Base-by-base conservation (phyloP, 106 monocot genomes). In the Narthecium ossifragum region DNA sequence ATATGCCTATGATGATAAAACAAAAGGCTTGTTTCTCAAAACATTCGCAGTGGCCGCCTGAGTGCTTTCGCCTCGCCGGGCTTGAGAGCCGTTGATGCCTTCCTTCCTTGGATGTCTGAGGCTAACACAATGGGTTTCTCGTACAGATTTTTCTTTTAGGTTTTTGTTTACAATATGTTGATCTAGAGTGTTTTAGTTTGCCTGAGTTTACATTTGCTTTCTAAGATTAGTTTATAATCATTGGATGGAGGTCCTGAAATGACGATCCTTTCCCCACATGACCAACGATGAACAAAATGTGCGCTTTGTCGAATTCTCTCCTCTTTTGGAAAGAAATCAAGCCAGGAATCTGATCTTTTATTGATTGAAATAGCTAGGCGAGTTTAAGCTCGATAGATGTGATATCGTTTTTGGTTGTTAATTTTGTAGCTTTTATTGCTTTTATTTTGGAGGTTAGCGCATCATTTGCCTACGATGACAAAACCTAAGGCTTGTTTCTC, bases 261-360 rank as follows among this genome's bases (percentile, higher is more conserved):
- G n/a, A n/a, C n/a, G 53, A 53, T 26, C 53, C 33, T 33, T 56
- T 56, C 56, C 56, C 56, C 56, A 56, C 30, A 56, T 56, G 56
- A 56, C 34, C 56, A 33, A 56, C 56, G 31, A 25, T 56, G 56
- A 56, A 33, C 38, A 58, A 21, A 38, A 7, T 58, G 57, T 58
- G 36, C 57, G 6, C 14, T 58, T 23, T 21, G 3, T 58, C 22
- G 4, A 18, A 21, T 36, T 58, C 36, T 58, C 57, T 58, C 36
- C 6, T 58, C 41, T 37, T 37, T 37, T 3, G 9, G 23, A 21
- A 37, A 14, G 17, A 31, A 37, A 34, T 54, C 57, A 58, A 58
- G 34, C 57, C 57, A 38, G 36, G 34, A 36, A 14, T 36, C 21
- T 58, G 56, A 58, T 58, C 57, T 37, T 4, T 37, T 24, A 4